A percentile compares a stretch with the other conserved stretches of the same genome.
These are phyloP conservation scores for Pseudotulostoma volvatum DNA, from an alignment of 495 filamentous ascomycete species.

Conservation along the genomic window DNA sequence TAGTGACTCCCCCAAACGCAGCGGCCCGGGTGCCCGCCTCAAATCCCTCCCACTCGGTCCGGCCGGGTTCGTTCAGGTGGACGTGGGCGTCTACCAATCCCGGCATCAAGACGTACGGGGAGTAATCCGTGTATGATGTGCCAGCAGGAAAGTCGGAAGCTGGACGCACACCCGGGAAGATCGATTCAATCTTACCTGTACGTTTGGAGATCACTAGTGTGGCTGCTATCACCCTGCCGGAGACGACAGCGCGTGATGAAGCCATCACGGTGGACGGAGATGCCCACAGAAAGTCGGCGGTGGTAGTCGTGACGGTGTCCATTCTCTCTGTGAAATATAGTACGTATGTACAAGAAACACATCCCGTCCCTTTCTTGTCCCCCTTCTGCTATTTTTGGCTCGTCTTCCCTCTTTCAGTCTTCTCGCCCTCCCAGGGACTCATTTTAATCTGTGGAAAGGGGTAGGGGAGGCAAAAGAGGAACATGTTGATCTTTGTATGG, in stretches of 20 bases:
- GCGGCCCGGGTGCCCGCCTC: slow-evolving; percentile 83
- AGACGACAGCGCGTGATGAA: slow-evolving; percentile 62
- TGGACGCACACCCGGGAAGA: slow-evolving; percentile 59
- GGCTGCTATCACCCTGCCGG: slow-evolving; percentile 49
- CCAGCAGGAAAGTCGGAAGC: slow-evolving; percentile 51
- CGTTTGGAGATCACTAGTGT: slow-evolving; percentile 64
- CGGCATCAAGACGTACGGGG: slow-evolving; percentile 73
- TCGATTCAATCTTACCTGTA: slow-evolving; percentile 72
- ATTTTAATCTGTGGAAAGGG: too few species aligned
- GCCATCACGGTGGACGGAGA: too few species aligned
- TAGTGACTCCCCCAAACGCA: slow-evolving; percentile 94
- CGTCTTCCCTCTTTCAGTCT: too few species aligned
- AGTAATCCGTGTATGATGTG: slow-evolving; percentile 66
- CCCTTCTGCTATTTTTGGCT: too few species aligned
- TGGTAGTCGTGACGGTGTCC: too few species aligned
- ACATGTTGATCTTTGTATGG: too few species aligned
- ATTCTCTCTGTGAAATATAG: too few species aligned
- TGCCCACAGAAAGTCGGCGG: too few species aligned
- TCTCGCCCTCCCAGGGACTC: too few species aligned
- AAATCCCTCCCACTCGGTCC: slow-evolving; percentile 99
- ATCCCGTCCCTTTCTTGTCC: too few species aligned
- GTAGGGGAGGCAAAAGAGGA: too few species aligned
- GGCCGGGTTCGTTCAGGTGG: slow-evolving; percentile 91
- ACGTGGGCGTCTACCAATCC: slow-evolving; percentile 95
- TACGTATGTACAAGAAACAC: too few species aligned